Conservation (phyloP, 345 rosid genomes). For the Barbarea vulgaris region DNA sequence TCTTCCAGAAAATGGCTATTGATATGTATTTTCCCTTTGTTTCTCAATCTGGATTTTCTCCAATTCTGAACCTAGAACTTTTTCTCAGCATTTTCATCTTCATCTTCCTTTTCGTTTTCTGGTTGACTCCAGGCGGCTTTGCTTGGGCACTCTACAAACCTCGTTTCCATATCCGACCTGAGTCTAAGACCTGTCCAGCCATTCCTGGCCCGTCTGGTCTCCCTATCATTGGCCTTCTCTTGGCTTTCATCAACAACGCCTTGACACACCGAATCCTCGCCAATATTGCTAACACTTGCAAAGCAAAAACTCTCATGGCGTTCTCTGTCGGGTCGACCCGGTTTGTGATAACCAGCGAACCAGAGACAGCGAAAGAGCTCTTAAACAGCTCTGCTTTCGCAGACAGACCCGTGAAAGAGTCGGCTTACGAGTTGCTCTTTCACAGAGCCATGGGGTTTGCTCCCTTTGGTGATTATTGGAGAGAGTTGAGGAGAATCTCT, state of each 20-base stretch:
- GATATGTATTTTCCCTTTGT: slow-evolving; percentile 28
- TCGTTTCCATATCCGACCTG: slow-evolving; percentile 24
- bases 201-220: slow-evolving; percentile 74
- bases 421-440: slow-evolving; percentile 79
- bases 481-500: slow-evolving; percentile 75
- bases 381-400: slow-evolving; percentile 77
- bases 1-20: slow-evolving; percentile 26
- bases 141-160: slow-evolving; percentile 58
- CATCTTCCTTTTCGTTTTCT: slow-evolving; percentile 41
- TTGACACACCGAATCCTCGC: slow-evolving; percentile 62
- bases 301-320: slow-evolving; percentile 65
- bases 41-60: neutral
- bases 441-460: slow-evolving; percentile 92
- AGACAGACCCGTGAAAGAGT: slow-evolving; percentile 83
- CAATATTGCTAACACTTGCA: slow-evolving; percentile 34
- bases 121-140: slow-evolving; percentile 61
- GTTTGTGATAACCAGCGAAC: slow-evolving; percentile 66
- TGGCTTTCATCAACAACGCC: slow-evolving; percentile 49
- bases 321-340: slow-evolving; percentile 75
- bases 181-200: slow-evolving; percentile 24
- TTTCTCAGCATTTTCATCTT: slow-evolving; percentile 31
- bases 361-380: slow-evolving; percentile 69
- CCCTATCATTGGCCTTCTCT: slow-evolving; percentile 57
- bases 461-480: slow-evolving; percentile 82
- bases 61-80: slow-evolving; percentile 27